These are phyloP conservation scores for Metroxylon sagu DNA, from an alignment of 176 grass and related monocot genomes.

Conservation along the genomic window DNA sequence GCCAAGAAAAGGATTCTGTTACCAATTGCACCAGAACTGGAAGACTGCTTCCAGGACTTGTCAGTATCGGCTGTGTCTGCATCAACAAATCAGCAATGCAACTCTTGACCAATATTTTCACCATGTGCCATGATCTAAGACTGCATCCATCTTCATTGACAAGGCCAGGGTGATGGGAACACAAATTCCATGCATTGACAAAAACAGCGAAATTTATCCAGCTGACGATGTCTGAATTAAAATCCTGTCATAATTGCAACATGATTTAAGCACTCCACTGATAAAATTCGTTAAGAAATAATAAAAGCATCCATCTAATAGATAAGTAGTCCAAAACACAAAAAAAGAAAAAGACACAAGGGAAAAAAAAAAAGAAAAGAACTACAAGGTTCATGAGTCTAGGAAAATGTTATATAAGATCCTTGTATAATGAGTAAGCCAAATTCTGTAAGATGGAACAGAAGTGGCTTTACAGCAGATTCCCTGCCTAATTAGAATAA, in stretches of 20 bases:
- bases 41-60: slow-evolving; percentile 54
- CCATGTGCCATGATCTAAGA: slow-evolving; percentile 55
- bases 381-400: too few relatives aligned
- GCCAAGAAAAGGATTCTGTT: slow-evolving; percentile 81
- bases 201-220: slow-evolving; percentile 87
- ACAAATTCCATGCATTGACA: slow-evolving; percentile 87
- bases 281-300: too few relatives aligned
- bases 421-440: too few relatives aligned
- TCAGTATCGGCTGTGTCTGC: slow-evolving; percentile 29
- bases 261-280: too few relatives aligned
- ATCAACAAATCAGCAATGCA: slow-evolving; percentile 50
- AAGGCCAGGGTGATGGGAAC: slow-evolving; percentile 29
- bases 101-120: slow-evolving; percentile 57
- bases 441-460: too few relatives aligned
- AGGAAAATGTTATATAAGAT: too few relatives aligned
- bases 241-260: slow-evolving; percentile 44
- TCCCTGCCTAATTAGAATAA: too few relatives aligned
- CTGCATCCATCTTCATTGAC: slow-evolving; percentile 23
- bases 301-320: too few relatives aligned
- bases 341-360: too few relatives aligned
- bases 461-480: too few relatives aligned
- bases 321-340: too few relatives aligned
- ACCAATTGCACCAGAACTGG: slow-evolving; percentile 60
- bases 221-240: slow-evolving; percentile 58
- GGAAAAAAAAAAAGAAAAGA: too few relatives aligned